Evolutionary conservation across 495 filamentous ascomycete genomes (phyloP), one percentile per base, ranked within the genome.

Genomic region (Staphylotrichum tortipilum): DNA sequence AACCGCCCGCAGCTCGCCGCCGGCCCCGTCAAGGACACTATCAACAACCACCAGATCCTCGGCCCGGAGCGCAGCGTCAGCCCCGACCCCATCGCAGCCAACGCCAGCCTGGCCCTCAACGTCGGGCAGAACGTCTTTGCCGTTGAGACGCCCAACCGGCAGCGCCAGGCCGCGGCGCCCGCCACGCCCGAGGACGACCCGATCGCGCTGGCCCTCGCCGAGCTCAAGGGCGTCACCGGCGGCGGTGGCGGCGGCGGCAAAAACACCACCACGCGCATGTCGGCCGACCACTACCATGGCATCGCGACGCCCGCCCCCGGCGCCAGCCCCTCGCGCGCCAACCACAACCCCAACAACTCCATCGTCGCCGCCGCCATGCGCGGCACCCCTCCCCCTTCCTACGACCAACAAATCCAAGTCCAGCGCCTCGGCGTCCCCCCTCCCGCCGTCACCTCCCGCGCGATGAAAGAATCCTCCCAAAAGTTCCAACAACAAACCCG

Each of bases 111-210:
- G 60, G 91, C 95, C 39, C 76, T 99, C n/a, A 95, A 95, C 63
- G 79, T 99, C 15, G 94, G 94, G 7, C 84, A 88, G 59, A 99
- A 97, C 57, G 89, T 97, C 21, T 97, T 99, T 68, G 83, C 95
- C 57, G 90, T 99, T 7, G 85, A 87, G n/a, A 85, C 86, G 6
- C 85, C 89, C 0, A 88, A 91, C 47, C 64, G 62, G 9, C 65
- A 64, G 35, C 67, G 60, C 33, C 56, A 63, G 29, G 60, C 63
- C 3, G 57, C 41, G 1, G 41, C 57, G 26, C 44, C 70, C 3
- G 61, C 60, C 2, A 61, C 60, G 15, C 47, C 73, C 2, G 68
- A 73, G 22, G 75, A 79, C 38, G 92, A 98, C 59, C 92, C 94
- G 0, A 95, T 99, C 60, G 94, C 89, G 4, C 77, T 87, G 45